Evolutionary conservation across 495 filamentous ascomycete species (phyloP).

Genomic region (Penicillium ochrochloron): DNA sequence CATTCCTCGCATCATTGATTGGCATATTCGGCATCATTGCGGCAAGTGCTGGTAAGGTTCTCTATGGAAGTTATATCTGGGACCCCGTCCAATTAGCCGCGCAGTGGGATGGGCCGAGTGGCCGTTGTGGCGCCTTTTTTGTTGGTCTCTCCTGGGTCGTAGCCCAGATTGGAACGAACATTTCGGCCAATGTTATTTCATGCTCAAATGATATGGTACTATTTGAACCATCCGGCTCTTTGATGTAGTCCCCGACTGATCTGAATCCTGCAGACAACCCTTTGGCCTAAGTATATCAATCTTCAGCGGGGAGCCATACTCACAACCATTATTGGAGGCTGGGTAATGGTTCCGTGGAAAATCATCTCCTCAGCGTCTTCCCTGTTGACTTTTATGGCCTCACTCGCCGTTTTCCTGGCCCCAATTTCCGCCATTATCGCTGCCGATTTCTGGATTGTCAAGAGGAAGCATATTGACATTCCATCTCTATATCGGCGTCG

Average conservation of each 20-base stretch:
- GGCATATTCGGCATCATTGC: conserved; percentile 56
- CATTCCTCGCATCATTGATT: conserved; percentile 58
- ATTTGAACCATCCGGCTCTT: no score
- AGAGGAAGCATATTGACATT: background rate
- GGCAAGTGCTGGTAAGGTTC: conserved; percentile 54
- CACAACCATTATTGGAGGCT: conserved; percentile 1
- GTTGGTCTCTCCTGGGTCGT: conserved; percentile 52
- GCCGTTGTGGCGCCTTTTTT: conserved; percentile 63
- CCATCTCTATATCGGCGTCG: conserved; percentile 2
- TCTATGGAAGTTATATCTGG: conserved; percentile 60
- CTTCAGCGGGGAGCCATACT: background rate
- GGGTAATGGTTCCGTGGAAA: background rate
- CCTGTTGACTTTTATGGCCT: background rate
- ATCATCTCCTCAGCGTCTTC: background rate
- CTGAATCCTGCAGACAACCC: background rate
- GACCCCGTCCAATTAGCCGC: conserved; percentile 58
- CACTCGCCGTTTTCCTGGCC: background rate
- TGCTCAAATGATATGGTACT: conserved; percentile 56
- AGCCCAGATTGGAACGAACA: conserved; percentile 62
- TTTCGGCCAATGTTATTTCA: conserved; percentile 61
- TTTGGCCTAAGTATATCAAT: background rate
- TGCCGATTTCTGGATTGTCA: background rate
- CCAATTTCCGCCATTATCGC: conserved; percentile 1
- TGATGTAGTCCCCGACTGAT: no score
- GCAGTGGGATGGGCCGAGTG: conserved; percentile 46